These are phyloP conservation scores for Globisporangium spinosum DNA, from an alignment of 352 stramenopile species.

Conservation along the genomic window DNA sequence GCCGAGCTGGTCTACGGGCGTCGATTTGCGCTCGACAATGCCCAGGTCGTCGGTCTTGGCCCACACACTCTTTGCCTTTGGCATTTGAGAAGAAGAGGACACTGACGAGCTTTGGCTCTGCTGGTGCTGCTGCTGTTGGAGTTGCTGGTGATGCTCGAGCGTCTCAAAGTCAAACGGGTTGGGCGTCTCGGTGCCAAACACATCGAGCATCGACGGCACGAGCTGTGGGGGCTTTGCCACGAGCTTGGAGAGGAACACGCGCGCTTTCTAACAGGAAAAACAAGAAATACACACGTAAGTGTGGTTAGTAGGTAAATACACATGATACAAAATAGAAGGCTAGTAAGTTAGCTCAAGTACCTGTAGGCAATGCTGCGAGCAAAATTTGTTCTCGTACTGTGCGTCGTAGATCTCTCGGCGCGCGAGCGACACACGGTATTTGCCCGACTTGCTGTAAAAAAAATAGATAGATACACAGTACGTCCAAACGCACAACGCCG, in stretches of 20 bases:
- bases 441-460: conserved; percentile 42
- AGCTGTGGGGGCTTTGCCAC: conserved; percentile 76
- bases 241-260: conserved; percentile 55
- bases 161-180: conserved; percentile 64
- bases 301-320: not conserved
- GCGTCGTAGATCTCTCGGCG: conserved; percentile 80
- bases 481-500: not conserved
- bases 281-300: not conserved
- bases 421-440: conserved; percentile 70
- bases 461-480: not conserved
- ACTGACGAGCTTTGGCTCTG: not conserved
- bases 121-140: not conserved
- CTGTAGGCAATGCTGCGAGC: conserved; percentile 62
- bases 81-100: conserved; percentile 2
- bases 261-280: conserved; percentile 51
- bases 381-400: conserved; percentile 80
- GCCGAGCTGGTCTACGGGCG: conserved; percentile 26
- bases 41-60: conserved; percentile 70
- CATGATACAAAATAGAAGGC: not conserved
- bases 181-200: conserved; percentile 77
- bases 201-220: conserved; percentile 67
- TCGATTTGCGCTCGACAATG: conserved; percentile 53
- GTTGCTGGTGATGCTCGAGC: not conserved
- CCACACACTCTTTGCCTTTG: conserved; percentile 65
- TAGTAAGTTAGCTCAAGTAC: conserved; percentile 22